These are phyloP conservation scores for Prunus persica DNA, from an alignment of 306 rosid genomes.

Conservation along the genomic window Prunus_persica_NCBIv2 NC_034009.1:9327501-9328000, in stretches of 20 bases:
- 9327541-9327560: constrained; percentile 49
- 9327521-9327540: constrained; percentile 52
- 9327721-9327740: constrained; percentile 49
- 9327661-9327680: constrained; percentile 24
- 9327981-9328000: background rate
- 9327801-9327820: constrained; percentile 52
- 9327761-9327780: constrained; percentile 54
- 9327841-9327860: constrained; percentile 35
- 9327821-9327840: constrained; percentile 40
- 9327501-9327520: constrained; percentile 44
- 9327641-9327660: constrained; percentile 35
- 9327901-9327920: constrained; percentile 48
- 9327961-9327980: background rate
- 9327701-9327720: constrained; percentile 51
- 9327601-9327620: constrained; percentile 48
- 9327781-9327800: constrained; percentile 44
- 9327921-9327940: constrained; percentile 40
- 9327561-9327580: constrained; percentile 51
- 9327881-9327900: constrained; percentile 72
- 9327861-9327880: constrained; percentile 35
- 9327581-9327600: constrained; percentile 48
- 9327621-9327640: constrained; percentile 37
- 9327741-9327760: constrained; percentile 52
- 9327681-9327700: constrained; percentile 39
- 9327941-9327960: background rate